Evolutionary conservation across 352 stramenopile species (phyloP).

Genomic region (Globisporangium irregulare): DNA sequence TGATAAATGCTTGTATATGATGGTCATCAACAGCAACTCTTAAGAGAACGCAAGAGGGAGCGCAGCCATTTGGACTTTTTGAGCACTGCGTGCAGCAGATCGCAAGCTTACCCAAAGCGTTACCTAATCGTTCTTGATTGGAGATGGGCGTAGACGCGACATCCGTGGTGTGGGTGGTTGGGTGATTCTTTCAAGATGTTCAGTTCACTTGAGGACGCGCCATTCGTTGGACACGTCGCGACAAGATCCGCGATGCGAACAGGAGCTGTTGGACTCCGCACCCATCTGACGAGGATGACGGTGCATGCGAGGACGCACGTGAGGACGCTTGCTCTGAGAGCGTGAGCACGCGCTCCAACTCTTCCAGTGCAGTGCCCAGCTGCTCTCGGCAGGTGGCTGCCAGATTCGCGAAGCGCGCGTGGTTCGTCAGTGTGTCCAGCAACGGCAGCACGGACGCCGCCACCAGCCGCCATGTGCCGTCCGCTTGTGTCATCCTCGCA

Average conservation of each 20-base stretch:
- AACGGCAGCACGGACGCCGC: conserved; percentile 8
- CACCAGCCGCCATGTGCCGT: neutral
- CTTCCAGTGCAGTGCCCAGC: neutral
- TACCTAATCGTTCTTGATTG: conserved; percentile 4
- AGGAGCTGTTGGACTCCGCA: conserved; percentile 14
- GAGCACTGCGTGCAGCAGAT: neutral
- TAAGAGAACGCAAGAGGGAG: neutral
- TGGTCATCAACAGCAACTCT: neutral
- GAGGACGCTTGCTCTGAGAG: neutral
- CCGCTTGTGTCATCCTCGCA: neutral
- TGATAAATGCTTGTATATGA: neutral
- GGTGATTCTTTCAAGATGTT: conserved; percentile 3
- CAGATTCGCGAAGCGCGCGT: neutral
- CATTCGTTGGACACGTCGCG: conserved; percentile 13
- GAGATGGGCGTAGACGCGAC: conserved; percentile 5
- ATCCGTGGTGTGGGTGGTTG: neutral
- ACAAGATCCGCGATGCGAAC: conserved; percentile 4
- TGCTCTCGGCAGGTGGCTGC: neutral
- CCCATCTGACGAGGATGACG: neutral
- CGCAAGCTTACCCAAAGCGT: neutral
- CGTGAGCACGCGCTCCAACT: neutral
- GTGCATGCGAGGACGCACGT: neutral
- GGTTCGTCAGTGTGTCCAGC: conserved; percentile 11
- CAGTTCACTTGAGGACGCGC: neutral
- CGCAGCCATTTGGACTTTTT: neutral